Evolutionary conservation across 2,329 filamentous ascomycete genomes (phyloP).

Genomic region (Hypoxylon sp.): DNA sequence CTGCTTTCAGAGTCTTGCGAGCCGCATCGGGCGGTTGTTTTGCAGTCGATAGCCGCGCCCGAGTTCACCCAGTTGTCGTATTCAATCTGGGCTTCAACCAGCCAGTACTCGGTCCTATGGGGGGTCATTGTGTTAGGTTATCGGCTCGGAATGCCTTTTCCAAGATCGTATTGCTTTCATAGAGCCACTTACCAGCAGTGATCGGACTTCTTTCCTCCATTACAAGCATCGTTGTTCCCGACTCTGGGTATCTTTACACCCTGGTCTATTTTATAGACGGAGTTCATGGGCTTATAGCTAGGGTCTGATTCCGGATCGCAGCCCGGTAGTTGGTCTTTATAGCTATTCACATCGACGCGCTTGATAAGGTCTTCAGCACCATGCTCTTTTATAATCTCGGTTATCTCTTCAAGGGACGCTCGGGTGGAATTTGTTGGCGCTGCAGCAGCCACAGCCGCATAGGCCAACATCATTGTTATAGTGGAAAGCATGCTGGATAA

Average conservation of each 20-base stretch:
- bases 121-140: not conserved
- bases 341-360: not conserved
- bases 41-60: not conserved
- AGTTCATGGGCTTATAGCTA: not conserved
- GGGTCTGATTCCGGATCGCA: not conserved
- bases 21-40: not conserved
- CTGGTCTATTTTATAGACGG: not conserved
- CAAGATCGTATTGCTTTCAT: not conserved
- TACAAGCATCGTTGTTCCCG: not conserved
- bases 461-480: too few species aligned
- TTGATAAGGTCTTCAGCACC: not conserved
- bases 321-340: not conserved
- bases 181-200: not conserved
- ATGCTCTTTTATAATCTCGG: not conserved
- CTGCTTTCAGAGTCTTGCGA: not conserved
- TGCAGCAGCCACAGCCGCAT: too few species aligned
- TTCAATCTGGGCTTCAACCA: not conserved
- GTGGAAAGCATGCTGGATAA: too few species aligned
- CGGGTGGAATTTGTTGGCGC: too few species aligned
- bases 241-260: not conserved
- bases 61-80: not conserved
- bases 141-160: not conserved
- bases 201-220: not conserved
- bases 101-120: not conserved
- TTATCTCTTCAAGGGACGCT: too few species aligned